phyloP scores from a whole-genome alignment of 2,329 filamentous ascomycete genomes.

The Fusarium albidum region DNA sequence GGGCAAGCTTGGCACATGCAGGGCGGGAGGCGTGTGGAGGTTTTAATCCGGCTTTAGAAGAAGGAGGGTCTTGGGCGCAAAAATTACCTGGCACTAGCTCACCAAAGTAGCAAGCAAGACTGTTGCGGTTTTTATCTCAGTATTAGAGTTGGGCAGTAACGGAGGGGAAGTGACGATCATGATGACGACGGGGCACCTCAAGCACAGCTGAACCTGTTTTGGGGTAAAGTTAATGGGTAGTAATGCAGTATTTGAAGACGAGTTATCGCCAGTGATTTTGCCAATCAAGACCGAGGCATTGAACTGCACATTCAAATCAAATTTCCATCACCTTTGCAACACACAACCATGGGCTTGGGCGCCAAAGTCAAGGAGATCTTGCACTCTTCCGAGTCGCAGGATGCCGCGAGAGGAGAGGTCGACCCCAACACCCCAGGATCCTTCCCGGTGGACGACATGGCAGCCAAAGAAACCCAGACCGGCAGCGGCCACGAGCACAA shows the following conservation, averaged over 20 bases:
- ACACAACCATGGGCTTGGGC: conserved; percentile 16
- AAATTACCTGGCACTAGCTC: not conserved
- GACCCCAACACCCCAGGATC: conserved; percentile 28
- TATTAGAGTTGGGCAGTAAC: too few species aligned
- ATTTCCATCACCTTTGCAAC: conserved; percentile 1
- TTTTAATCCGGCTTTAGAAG: conserved; percentile 1
- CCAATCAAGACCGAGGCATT: not conserved
- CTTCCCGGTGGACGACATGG: conserved; percentile 30
- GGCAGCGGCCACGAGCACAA: conserved; percentile 25
- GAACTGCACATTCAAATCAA: not conserved
- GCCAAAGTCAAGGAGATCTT: conserved; percentile 28
- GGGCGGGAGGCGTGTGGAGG: conserved; percentile 9
- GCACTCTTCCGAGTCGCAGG: conserved; percentile 10
- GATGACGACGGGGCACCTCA: conserved; percentile 24
- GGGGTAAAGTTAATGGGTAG: too few species aligned
- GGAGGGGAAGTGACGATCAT: conserved; percentile 1
- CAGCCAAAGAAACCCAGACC: conserved; percentile 6
- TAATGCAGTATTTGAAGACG: conserved; percentile 20
- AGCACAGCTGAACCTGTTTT: conserved; percentile 11
- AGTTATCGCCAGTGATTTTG: not conserved
- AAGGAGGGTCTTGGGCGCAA: not conserved
- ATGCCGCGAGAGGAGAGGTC: conserved; percentile 3
- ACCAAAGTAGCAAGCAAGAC: not conserved
- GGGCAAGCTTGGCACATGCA: conserved; percentile 25
- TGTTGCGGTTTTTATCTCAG: conserved; percentile 5